phyloP scores from a whole-genome alignment of 2,329 filamentous ascomycete genomes.

The Diaporthe citrichinensis region DNA sequence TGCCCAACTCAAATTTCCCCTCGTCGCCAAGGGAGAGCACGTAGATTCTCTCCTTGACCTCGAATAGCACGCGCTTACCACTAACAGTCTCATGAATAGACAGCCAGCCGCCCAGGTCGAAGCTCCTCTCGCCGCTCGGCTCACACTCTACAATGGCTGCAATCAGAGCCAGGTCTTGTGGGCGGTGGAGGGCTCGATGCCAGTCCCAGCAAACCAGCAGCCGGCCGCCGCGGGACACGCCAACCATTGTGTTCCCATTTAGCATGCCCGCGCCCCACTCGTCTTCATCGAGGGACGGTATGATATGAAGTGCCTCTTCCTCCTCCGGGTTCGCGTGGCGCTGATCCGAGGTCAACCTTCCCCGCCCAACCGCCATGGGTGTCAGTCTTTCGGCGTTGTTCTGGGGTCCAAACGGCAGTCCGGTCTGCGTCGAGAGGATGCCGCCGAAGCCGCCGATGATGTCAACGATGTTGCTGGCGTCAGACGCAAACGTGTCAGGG shows the following conservation, averaged over 20 bases:
- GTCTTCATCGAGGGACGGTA: conserved; percentile 51
- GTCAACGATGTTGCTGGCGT: conserved; percentile 40
- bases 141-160: conserved; percentile 58
- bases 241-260: conserved; percentile 56
- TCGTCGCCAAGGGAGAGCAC: conserved; percentile 56
- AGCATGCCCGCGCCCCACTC: conserved; percentile 64
- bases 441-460: conserved; percentile 30
- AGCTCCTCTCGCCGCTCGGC: conserved; percentile 53
- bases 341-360: background rate
- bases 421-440: conserved; percentile 14
- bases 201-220: conserved; percentile 60
- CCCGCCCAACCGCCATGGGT: conserved; percentile 46
- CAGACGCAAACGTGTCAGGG: conserved; percentile 35
- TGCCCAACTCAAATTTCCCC: conserved; percentile 46
- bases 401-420: conserved; percentile 28
- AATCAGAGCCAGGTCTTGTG: conserved; percentile 46
- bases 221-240: conserved; percentile 58
- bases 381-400: conserved; percentile 46
- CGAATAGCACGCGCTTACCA: conserved; percentile 56
- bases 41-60: conserved; percentile 59
- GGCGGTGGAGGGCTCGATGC: conserved; percentile 53
- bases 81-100: conserved; percentile 52
- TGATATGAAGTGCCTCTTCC: background rate
- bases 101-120: conserved; percentile 63
- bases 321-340: background rate